These are phyloP conservation scores for Graphium sp. DNA, from an alignment of 2,329 filamentous ascomycete species.

Conservation along the genomic window DNA sequence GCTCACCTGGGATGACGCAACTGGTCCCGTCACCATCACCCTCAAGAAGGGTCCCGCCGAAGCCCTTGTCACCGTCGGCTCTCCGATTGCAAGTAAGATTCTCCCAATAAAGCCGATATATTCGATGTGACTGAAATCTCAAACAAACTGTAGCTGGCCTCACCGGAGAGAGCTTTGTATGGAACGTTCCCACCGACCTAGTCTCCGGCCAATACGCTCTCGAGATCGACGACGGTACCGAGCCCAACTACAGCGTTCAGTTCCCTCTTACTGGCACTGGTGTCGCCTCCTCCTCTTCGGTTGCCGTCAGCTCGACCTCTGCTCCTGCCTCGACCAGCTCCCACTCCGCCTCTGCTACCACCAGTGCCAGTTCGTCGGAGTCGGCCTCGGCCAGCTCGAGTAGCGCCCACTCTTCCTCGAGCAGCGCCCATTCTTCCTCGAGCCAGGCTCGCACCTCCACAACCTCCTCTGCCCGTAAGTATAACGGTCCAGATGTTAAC, in stretches of 20 bases:
- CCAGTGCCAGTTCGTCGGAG: conserved; percentile 2
- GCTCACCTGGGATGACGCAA: conserved; percentile 31
- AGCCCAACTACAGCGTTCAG: conserved; percentile 25
- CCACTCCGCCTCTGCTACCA: conserved; percentile 5
- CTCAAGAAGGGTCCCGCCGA: conserved; percentile 34
- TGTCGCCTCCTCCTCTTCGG: conserved; percentile 5
- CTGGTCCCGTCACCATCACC: conserved; percentile 28
- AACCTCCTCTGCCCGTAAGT: conserved; percentile 5
- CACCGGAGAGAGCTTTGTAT: no score
- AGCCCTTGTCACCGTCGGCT: conserved; percentile 21
- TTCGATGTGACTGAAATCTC: no score
- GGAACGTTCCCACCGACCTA: conserved; percentile 14
- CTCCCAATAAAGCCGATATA: no score
- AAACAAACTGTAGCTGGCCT: conserved; percentile 16
- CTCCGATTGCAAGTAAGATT: conserved; percentile 35
- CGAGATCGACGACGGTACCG: conserved; percentile 20
- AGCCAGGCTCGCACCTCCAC: conserved; percentile 3
- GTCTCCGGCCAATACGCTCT: conserved; percentile 24
- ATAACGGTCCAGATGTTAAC: background rate
- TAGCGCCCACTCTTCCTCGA: conserved; percentile 6
- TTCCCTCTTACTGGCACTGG: conserved; percentile 16
- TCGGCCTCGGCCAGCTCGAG: no score
- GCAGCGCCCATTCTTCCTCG: conserved; percentile 2
- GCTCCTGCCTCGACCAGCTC: conserved; percentile 5
- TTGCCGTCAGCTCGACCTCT: conserved; percentile 5